Conservation (phyloP, 148 eudicot species). For the Cornus kousa region DNA sequence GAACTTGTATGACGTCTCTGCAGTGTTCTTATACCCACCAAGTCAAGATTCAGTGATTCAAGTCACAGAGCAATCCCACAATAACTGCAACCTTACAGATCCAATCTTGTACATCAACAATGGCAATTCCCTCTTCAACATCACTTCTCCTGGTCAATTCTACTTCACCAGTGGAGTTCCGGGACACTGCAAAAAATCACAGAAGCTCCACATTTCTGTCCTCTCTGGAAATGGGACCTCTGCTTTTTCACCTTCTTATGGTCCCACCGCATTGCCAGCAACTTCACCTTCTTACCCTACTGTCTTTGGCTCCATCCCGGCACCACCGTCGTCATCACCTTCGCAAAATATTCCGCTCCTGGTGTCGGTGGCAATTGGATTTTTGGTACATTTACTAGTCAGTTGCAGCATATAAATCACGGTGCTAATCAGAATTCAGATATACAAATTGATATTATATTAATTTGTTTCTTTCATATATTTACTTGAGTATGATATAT, state of each 20-base stretch:
- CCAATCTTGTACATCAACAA: slow-evolving; percentile 77
- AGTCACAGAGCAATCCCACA: slow-evolving; percentile 57
- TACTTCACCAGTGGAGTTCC: slow-evolving; percentile 80
- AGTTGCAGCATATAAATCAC: too few species aligned
- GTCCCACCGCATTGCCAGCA: slow-evolving; percentile 28
- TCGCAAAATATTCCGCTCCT: slow-evolving; percentile 10
- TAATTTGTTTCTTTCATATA: too few species aligned
- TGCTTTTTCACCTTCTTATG: slow-evolving; percentile 25
- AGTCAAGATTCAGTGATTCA: slow-evolving; percentile 87
- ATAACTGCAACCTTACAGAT: slow-evolving; percentile 61
- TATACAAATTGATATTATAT: too few species aligned
- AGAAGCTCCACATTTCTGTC: slow-evolving; percentile 76
- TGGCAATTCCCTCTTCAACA: slow-evolving; percentile 81
- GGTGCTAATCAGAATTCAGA: too few species aligned
- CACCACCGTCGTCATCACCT: slow-evolving; percentile 37
- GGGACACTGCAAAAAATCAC: slow-evolving; percentile 64
- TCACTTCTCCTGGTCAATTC: slow-evolving; percentile 52
- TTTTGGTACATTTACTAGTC: neutral
- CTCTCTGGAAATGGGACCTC: slow-evolving; percentile 18
- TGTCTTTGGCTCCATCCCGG: slow-evolving; percentile 73
- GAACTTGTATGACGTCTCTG: neutral
- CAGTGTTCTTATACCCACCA: slow-evolving; percentile 96
- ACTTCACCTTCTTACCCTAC: slow-evolving; percentile 51
- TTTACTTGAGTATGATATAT: too few species aligned
- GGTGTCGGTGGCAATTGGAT: slow-evolving; percentile 16